Percentiles rank a stretch among this genome's conserved stretches.
phyloP scores from a whole-genome alignment of 2,329 filamentous ascomycete species.

The Orbilia blumenaviensis region DNA sequence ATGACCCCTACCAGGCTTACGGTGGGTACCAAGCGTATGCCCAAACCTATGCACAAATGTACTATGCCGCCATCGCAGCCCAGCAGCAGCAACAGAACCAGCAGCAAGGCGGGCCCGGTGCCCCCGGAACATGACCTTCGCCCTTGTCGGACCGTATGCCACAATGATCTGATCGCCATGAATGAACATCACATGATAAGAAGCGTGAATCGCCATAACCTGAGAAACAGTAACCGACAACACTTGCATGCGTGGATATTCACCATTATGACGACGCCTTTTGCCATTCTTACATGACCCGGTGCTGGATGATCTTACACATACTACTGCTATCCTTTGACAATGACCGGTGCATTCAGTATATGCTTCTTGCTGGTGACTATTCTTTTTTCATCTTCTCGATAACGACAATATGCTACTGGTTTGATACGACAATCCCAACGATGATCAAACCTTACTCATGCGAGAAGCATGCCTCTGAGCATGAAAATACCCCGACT shows the following conservation, averaged over 20 bases:
- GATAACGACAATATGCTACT: slow-evolving; percentile 29
- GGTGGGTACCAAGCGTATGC: slow-evolving; percentile 58
- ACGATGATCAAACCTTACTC: neutral
- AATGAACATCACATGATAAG: slow-evolving; percentile 51
- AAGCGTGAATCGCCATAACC: slow-evolving; percentile 47
- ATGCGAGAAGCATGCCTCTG: neutral
- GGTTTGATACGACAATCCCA: slow-evolving; percentile 12
- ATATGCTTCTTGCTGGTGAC: slow-evolving; percentile 44
- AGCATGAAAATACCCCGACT: slow-evolving; percentile 18
- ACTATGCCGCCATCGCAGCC: slow-evolving; percentile 57
- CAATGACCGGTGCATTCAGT: slow-evolving; percentile 46
- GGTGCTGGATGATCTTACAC: slow-evolving; percentile 51
- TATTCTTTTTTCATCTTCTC: neutral
- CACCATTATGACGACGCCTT: slow-evolving; percentile 36
- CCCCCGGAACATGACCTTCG: slow-evolving; percentile 42
- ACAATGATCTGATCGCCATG: slow-evolving; percentile 52
- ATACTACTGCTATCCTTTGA: slow-evolving; percentile 17
- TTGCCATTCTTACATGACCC: slow-evolving; percentile 32
- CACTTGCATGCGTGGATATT: slow-evolving; percentile 29
- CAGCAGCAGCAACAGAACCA: slow-evolving; percentile 55
- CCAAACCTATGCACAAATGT: slow-evolving; percentile 58
- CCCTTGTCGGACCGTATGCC: slow-evolving; percentile 34
- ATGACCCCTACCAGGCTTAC: slow-evolving; percentile 58
- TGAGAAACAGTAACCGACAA: slow-evolving; percentile 19
- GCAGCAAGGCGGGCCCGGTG: slow-evolving; percentile 40